phyloP scores from a whole-genome alignment of 768 basidiomycete genomes.

The Tricholoma sp. region DNA sequence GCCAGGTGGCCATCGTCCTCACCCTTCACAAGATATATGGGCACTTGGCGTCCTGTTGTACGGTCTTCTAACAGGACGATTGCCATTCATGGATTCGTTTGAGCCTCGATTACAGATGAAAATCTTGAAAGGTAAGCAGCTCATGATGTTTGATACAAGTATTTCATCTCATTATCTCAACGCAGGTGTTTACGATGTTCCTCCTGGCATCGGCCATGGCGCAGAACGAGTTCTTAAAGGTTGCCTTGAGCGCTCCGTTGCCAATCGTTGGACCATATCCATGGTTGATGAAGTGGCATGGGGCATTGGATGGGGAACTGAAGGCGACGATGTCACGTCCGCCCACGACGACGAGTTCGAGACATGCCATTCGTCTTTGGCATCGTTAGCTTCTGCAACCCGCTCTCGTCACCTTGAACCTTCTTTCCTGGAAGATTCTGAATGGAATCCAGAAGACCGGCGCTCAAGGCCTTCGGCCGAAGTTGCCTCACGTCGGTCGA shows the following conservation, averaged over 20 bases:
- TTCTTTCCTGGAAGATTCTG: conserved; percentile 11
- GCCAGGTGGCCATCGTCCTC: conserved; percentile 32
- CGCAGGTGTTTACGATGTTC: conserved; percentile 60
- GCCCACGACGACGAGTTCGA: conserved; percentile 23
- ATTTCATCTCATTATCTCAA: conserved; percentile 5
- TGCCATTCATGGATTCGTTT: conserved; percentile 87
- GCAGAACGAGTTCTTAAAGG: conserved; percentile 70
- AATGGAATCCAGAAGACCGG: conserved; percentile 25
- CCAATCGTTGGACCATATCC: conserved; percentile 71
- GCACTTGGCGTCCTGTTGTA: conserved; percentile 89
- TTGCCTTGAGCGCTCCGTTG: conserved; percentile 64
- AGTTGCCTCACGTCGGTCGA: conserved; percentile 34
- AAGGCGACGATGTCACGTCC: conserved; percentile 39
- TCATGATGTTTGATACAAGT: neutral
- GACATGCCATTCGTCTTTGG: conserved; percentile 9
- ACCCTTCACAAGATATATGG: conserved; percentile 92
- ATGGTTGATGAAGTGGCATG: conserved; percentile 78
- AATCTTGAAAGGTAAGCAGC: conserved; percentile 68
- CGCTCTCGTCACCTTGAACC: conserved; percentile 20
- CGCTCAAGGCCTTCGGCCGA: conserved; percentile 25
- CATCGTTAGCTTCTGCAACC: conserved; percentile 26
- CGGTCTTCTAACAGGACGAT: conserved; percentile 72
- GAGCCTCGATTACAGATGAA: conserved; percentile 92
- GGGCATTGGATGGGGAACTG: conserved; percentile 67
- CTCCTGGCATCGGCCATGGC: conserved; percentile 49